These are phyloP conservation scores for Backusella tarrabulga DNA, from an alignment of 192 early-diverging fungal genomes.

Conservation along the genomic window DNA sequence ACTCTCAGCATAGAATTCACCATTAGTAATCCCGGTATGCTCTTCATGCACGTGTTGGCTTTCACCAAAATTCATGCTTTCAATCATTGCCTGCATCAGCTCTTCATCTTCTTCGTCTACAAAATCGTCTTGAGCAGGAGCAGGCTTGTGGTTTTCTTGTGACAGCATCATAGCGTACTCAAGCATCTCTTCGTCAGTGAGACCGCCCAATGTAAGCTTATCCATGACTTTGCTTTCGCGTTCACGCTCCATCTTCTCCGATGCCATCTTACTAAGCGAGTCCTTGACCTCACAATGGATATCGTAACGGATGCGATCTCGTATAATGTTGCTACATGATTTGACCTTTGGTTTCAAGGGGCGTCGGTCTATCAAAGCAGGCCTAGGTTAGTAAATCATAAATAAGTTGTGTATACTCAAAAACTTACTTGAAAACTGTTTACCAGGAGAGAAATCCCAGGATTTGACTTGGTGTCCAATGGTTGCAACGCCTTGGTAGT, in stretches of 20 bases:
- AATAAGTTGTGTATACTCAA: too few relatives aligned
- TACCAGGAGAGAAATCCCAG: conserved; percentile 57
- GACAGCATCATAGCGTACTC: conserved; percentile 59
- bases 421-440: conserved; percentile 22
- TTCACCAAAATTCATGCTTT: conserved; percentile 24
- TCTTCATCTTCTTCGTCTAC: conserved; percentile 30
- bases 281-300: conserved; percentile 45
- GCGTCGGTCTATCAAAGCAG: conserved; percentile 11
- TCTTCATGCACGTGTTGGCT: not conserved
- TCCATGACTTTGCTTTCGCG: conserved; percentile 8
- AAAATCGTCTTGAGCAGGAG: not conserved
- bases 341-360: conserved; percentile 7
- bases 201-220: conserved; percentile 35
- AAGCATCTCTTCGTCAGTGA: conserved; percentile 57
- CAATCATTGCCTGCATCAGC: conserved; percentile 33
- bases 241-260: conserved; percentile 32
- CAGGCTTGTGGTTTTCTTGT: conserved; percentile 1
- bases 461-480: conserved; percentile 50
- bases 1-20: not conserved
- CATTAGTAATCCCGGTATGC: not conserved
- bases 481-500: conserved; percentile 43
- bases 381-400: not conserved
- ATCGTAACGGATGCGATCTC: conserved; percentile 31
- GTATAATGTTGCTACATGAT: not conserved
- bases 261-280: conserved; percentile 19